These are phyloP conservation scores for Mallotus japonicus DNA, from an alignment of 441 rosid genomes.

Conservation along the genomic window DNA sequence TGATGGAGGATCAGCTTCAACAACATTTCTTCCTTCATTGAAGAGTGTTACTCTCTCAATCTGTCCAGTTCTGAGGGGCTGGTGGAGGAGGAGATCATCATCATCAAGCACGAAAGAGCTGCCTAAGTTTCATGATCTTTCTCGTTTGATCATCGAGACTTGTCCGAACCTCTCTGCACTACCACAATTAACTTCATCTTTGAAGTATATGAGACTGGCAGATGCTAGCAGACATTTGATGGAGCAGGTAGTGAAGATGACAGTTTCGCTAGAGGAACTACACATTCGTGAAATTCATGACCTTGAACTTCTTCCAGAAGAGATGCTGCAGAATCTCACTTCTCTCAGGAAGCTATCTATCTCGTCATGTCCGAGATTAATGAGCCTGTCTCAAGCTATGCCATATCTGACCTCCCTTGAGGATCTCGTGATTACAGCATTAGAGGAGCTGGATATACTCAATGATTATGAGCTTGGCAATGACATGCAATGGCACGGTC, in stretches of 20 bases:
- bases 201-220: too few species aligned
- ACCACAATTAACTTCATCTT: too few species aligned
- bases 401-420: not conserved
- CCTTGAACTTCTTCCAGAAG: constrained; percentile 12
- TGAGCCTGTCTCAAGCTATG: not conserved
- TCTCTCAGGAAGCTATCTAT: constrained; percentile 2
- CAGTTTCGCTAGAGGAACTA: too few species aligned
- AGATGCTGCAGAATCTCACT: constrained; percentile 13
- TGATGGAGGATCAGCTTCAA: not conserved
- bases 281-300: not conserved
- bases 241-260: too few species aligned
- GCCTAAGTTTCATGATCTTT: too few species aligned
- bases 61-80: constrained; percentile 25
- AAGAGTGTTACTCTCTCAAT: rapidly evolving
- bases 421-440: not conserved
- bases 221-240: too few species aligned
- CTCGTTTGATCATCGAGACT: too few species aligned
- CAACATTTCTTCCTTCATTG: constrained; percentile 13
- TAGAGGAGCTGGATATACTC: not conserved
- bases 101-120: not conserved
- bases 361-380: not conserved
- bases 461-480: not conserved
- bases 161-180: too few species aligned
- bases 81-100: not conserved
- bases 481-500: constrained; percentile 4